Evolutionary conservation across 441 rosid genomes (phyloP).

Genomic region (Populus tomentosa): DNA sequence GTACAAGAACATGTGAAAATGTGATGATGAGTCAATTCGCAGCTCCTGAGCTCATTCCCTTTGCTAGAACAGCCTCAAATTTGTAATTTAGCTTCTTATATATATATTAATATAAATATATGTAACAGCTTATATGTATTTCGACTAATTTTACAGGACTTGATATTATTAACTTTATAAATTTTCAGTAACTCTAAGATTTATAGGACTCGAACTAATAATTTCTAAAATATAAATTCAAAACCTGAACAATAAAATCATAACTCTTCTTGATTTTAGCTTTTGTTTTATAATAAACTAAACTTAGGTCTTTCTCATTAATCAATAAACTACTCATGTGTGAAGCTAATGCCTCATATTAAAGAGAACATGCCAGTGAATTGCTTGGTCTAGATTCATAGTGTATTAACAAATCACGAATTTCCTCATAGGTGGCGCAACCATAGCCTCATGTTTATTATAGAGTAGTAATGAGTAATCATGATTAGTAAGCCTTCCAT

Average conservation of each 20-base stretch:
- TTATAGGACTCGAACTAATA: rapidly evolving
- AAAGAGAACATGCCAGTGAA: not conserved
- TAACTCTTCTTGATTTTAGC: not conserved
- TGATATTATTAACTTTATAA: too few relatives aligned
- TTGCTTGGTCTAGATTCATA: not conserved
- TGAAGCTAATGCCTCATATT: not conserved
- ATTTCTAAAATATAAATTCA: too few relatives aligned
- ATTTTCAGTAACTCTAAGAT: rapidly evolving
- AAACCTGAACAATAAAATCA: too few relatives aligned
- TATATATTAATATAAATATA: rapidly evolving
- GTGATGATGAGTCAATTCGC: too few relatives aligned
- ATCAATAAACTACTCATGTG: not conserved
- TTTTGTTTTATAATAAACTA: not conserved
- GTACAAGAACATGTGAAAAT: not conserved
- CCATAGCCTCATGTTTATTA: conserved; percentile 11
- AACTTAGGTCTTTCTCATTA: not conserved
- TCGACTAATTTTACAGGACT: rapidly evolving
- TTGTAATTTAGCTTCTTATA: not conserved
- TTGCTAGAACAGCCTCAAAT: not conserved
- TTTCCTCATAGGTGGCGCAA: not conserved
- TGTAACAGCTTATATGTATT: rapidly evolving
- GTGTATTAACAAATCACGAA: not conserved
- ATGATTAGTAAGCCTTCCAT: not conserved
- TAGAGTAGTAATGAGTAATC: not conserved
- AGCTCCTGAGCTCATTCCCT: not conserved